A percentile compares a stretch with the other conserved stretches of the same genome.
Evolutionary conservation across 805 yeast genomes (phyloP).

Genomic region (Candida easanensis): DNA sequence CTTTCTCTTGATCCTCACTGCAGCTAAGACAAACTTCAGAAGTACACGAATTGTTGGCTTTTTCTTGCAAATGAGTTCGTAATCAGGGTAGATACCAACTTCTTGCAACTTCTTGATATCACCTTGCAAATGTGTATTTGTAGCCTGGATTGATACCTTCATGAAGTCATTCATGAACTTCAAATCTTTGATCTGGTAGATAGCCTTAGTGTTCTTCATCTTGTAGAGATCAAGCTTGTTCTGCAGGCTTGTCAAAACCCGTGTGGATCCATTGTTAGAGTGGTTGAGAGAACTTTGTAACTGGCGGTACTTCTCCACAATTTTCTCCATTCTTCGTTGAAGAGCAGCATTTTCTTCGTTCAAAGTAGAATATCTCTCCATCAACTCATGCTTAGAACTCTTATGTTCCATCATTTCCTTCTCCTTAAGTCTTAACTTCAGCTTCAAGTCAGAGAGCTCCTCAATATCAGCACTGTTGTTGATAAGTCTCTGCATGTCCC

Average conservation of each 20-base stretch:
- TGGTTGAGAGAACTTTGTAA: constrained; percentile 29
- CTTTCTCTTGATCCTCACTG: constrained; percentile 35
- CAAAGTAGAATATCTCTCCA: constrained; percentile 26
- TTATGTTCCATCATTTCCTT: constrained; percentile 28
- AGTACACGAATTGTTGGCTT: constrained; percentile 27
- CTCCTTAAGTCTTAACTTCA: constrained; percentile 17
- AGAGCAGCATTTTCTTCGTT: constrained; percentile 27
- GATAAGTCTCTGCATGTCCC: constrained; percentile 18
- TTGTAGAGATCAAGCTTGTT: constrained; percentile 44
- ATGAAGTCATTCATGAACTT: constrained; percentile 33
- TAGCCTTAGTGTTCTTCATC: constrained; percentile 45
- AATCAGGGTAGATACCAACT: constrained; percentile 28
- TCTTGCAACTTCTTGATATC: constrained; percentile 29
- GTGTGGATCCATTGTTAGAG: constrained; percentile 3
- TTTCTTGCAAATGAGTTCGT: constrained; percentile 22
- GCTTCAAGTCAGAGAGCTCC: constrained; percentile 16
- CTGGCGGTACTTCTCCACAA: constrained; percentile 26
- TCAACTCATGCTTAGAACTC: constrained; percentile 31
- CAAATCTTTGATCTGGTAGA: constrained; percentile 34
- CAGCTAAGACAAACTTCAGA: constrained; percentile 36
- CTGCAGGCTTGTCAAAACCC: constrained; percentile 23
- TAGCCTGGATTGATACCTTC: constrained; percentile 28
- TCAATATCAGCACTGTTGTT: constrained; percentile 8
- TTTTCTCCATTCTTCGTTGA: constrained; percentile 32
- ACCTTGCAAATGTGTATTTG: constrained; percentile 21